These are phyloP conservation scores for Primulina huaijiensis DNA, from an alignment of 257 asterid species.

Conservation along the genomic window DNA sequence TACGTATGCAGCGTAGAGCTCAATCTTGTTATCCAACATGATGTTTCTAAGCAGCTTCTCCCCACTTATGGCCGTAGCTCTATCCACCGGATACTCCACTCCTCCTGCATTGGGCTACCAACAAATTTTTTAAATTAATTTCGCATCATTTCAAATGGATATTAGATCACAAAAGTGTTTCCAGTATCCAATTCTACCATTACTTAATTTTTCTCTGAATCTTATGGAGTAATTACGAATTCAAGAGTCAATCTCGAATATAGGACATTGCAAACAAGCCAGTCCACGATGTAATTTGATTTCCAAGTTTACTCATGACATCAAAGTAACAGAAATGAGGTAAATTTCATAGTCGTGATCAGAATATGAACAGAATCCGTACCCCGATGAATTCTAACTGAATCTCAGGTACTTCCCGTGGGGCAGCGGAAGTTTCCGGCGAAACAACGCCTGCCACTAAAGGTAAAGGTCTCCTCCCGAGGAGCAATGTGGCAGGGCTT, in stretches of 20 bases:
- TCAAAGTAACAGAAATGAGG: background rate
- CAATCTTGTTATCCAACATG: slow-evolving; percentile 78
- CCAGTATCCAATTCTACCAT: no score
- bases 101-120: slow-evolving; percentile 68
- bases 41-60: slow-evolving; percentile 84
- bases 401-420: slow-evolving; percentile 51
- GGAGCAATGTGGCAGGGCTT: slow-evolving; percentile 31
- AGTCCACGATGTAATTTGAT: background rate
- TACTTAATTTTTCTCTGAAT: no score
- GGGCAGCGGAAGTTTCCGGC: slow-evolving; percentile 48
- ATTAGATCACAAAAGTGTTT: no score
- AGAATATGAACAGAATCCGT: background rate
- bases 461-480: slow-evolving; percentile 24
- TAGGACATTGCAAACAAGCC: background rate
- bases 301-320: background rate
- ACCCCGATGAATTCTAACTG: slow-evolving; percentile 80
- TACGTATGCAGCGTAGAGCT: slow-evolving; percentile 83
- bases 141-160: background rate
- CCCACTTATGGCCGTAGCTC: slow-evolving; percentile 68
- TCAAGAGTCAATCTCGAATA: background rate
- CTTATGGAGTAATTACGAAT: background rate
- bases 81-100: slow-evolving; percentile 56
- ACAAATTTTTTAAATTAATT: slow-evolving; percentile 12
- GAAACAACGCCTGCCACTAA: slow-evolving; percentile 39
- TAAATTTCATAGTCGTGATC: background rate